phyloP scores from a whole-genome alignment of 140 eudicot genomes.

The Ambrosia hybrid region DNA sequence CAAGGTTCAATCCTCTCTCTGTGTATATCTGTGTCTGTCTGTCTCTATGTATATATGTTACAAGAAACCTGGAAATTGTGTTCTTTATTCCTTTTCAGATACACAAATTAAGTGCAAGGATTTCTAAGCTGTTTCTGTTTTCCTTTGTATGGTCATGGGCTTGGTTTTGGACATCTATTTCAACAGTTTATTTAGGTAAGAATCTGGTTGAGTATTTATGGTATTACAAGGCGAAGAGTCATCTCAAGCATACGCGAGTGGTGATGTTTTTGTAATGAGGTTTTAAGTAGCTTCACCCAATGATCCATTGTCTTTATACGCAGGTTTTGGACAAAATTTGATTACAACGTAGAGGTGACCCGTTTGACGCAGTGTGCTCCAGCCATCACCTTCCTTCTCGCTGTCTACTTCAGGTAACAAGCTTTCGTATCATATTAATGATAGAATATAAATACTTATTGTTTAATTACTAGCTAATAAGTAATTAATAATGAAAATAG shows the following conservation, averaged over 20 bases:
- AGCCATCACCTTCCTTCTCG: constrained; percentile 60
- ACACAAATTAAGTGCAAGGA: constrained; percentile 10
- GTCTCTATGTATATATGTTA: constrained; percentile 3
- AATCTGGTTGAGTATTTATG: constrained; percentile 1
- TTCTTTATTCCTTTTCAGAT: constrained; percentile 20
- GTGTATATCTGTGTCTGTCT: neutral
- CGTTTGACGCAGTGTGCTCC: too few relatives aligned
- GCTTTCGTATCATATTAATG: neutral
- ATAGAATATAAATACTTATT: too few relatives aligned
- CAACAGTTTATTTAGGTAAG: constrained; percentile 96
- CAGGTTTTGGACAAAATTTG: too few relatives aligned
- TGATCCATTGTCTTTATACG: too few relatives aligned
- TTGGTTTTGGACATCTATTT: constrained; percentile 26
- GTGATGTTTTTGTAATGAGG: too few relatives aligned
- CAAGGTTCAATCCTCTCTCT: constrained; percentile 61
- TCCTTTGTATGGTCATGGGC: constrained; percentile 37
- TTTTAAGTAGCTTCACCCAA: too few relatives aligned
- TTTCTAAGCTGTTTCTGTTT: constrained; percentile 34
- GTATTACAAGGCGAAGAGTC: too few relatives aligned
- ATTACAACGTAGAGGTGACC: too few relatives aligned
- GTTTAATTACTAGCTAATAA: too few relatives aligned
- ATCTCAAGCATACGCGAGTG: too few relatives aligned
- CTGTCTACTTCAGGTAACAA: constrained; percentile 47
- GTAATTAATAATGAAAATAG: too few relatives aligned
- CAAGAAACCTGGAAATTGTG: neutral